Evolutionary conservation across 106 monocot species (phyloP).

Genomic region (Cymbidium sinense): DNA sequence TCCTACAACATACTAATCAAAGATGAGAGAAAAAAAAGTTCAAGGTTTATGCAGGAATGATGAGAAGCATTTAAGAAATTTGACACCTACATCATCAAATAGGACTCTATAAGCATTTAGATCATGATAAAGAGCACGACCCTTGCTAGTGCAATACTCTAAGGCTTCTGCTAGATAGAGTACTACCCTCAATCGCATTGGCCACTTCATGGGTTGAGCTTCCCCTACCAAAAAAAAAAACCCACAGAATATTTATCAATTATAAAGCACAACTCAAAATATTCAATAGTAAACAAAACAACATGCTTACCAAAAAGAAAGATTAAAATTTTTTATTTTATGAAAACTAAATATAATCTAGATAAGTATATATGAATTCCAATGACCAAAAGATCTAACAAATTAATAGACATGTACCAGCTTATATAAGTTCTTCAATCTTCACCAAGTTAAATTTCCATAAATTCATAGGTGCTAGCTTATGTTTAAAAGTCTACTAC

Average conservation of each 20-base stretch:
- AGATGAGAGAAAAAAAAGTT: conserved; percentile 6
- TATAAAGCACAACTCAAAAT: not conserved
- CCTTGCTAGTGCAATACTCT: conserved; percentile 37
- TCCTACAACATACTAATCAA: conserved; percentile 24
- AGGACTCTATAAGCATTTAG: conserved; percentile 43
- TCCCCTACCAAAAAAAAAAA: conserved; percentile 26
- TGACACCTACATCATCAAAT: conserved; percentile 34
- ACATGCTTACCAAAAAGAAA: not conserved
- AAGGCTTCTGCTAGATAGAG: conserved; percentile 41
- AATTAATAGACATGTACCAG: not conserved
- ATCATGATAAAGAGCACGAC: conserved; percentile 41
- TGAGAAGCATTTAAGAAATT: not conserved
- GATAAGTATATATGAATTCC: not conserved
- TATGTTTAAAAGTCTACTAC: not conserved
- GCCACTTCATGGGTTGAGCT: conserved; percentile 32
- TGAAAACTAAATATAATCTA: not conserved
- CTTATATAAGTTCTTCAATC: not conserved
- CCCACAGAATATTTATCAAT: not conserved
- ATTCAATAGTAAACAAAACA: not conserved
- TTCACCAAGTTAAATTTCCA: not conserved
- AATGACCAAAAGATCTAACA: not conserved
- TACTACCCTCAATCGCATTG: conserved; percentile 42
- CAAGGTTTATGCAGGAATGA: not conserved
- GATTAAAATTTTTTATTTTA: not conserved
- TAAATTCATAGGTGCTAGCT: not conserved